Base-by-base conservation (phyloP, 2,329 filamentous ascomycete genomes). In the Tolypocladium tundrense region DNA sequence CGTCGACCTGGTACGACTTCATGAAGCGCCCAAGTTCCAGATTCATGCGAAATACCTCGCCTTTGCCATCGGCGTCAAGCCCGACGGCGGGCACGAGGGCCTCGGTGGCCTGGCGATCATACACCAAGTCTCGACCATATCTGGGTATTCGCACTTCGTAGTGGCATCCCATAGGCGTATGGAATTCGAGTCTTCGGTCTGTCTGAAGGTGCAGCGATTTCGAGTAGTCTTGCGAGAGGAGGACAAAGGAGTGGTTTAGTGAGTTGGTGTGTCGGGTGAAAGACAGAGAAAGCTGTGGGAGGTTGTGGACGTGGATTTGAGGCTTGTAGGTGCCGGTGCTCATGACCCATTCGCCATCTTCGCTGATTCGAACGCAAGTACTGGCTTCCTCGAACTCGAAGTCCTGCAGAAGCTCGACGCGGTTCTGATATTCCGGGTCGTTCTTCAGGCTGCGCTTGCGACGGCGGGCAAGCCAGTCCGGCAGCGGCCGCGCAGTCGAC, bases 381-480 rank as follows among this genome's bases (percentile, higher is more conserved):
- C 91, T 96, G 45, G 95, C 93, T 74, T 96, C 92, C 67, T 97
- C 92, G 67, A 99, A 97, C 69, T 95, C 92, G 72, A 99, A 99
- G 70, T 99, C 94, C 68, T 99, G 94, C 42, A 99, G 82, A 58
- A 99, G 80, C 73, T 99, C 94, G 65, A 99, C 87, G 63, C 94
- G 88, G 72, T 91, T 96, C 62, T 92, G 88, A 74, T 93, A 97
- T 70, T 97, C 93, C 60, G 88, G 81, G 69, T 97, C 93, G 64
- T 93, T 86, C 74, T 97, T 97, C 65, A 97, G 77, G 69, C 90
- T 95, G 70, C 89, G 83, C 79, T 97, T 97, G 70, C 93, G 82
- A 66, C 91, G 88, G 63, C 91, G 84, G 40, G 91, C 88, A 60
- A 99, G 88, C 92, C 94, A 99, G 75, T 99, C 94, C 60, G 94